Evolutionary conservation across 495 filamentous ascomycete genomes (phyloP).

Genomic region (Pseudoneurospora amorphoporcata): DNA sequence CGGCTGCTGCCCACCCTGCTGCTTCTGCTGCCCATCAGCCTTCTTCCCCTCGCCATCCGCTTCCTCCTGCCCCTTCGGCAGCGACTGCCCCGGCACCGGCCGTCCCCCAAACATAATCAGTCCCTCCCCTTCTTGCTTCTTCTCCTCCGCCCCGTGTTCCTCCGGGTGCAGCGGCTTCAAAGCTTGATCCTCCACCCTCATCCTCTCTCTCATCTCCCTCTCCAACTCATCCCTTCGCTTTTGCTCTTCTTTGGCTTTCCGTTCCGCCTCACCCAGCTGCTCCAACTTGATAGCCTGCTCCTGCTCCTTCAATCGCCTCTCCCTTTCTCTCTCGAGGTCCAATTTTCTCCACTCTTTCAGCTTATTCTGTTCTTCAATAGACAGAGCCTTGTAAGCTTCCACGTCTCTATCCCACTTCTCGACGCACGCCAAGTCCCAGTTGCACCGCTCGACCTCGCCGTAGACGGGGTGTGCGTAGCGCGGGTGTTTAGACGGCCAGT

Average conservation of each 20-base stretch:
- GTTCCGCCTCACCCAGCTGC: constrained; percentile 1
- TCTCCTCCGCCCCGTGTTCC: not conserved
- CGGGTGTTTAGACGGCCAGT: constrained; percentile 47
- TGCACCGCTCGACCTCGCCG: constrained; percentile 51
- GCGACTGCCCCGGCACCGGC: not conserved
- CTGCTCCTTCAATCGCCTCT: constrained; percentile 1
- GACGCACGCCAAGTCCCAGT: constrained; percentile 49
- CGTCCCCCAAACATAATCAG: not conserved
- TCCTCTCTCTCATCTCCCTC: constrained; percentile 11
- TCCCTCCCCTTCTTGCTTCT: not conserved
- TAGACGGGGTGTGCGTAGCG: constrained; percentile 48
- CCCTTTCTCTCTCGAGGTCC: not conserved
- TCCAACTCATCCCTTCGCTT: constrained; percentile 6
- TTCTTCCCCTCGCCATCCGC: not conserved
- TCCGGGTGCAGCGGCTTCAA: not conserved
- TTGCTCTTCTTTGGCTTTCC: constrained; percentile 8
- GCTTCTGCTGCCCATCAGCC: not conserved
- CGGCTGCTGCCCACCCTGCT: not conserved
- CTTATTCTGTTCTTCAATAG: constrained; percentile 33
- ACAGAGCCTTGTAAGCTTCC: constrained; percentile 32
- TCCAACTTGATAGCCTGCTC: constrained; percentile 8
- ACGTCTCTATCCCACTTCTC: constrained; percentile 43
- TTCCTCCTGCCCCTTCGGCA: not conserved
- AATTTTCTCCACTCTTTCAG: constrained; percentile 27
- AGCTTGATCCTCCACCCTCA: constrained; percentile 2